phyloP scores from a whole-genome alignment of 441 rosid genomes.

The Brassica hybrid region DNA sequence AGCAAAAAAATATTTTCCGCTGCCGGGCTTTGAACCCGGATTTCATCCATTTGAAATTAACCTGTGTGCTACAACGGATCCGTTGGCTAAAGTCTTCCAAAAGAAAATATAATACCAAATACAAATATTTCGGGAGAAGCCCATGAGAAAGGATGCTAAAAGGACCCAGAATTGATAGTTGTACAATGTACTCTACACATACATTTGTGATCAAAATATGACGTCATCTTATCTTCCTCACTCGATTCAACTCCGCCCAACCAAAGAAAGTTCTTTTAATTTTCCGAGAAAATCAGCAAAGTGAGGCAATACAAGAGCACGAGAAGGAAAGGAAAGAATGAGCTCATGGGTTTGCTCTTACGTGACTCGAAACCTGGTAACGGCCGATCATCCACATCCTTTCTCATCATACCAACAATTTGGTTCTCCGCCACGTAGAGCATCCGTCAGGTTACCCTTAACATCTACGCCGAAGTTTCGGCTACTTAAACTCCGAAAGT shows the following conservation, averaged over 20 bases:
- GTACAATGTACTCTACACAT: too few species aligned
- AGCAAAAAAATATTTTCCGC: neutral
- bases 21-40: neutral
- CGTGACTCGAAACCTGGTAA: slow-evolving; percentile 6
- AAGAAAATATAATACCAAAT: too few species aligned
- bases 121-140: neutral
- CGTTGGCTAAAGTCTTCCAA: too few species aligned
- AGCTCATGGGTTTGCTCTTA: slow-evolving; percentile 38
- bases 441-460: slow-evolving; percentile 16
- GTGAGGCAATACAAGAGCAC: slow-evolving; percentile 13
- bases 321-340: slow-evolving; percentile 33
- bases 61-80: neutral
- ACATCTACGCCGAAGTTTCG: neutral
- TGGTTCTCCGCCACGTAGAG: neutral
- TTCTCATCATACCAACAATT: neutral
- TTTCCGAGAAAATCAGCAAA: neutral
- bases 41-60: neutral
- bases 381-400: neutral
- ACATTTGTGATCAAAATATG: slow-evolving; percentile 4
- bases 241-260: neutral
- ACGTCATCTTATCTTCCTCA: slow-evolving; percentile 31
- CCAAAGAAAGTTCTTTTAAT: too few species aligned
- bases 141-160: neutral
- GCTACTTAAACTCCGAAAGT: slow-evolving; percentile 15
- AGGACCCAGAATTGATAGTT: neutral